Base-by-base conservation (phyloP, 352 stramenopile species). In the Pilasporangium apinafurcum region DNA sequence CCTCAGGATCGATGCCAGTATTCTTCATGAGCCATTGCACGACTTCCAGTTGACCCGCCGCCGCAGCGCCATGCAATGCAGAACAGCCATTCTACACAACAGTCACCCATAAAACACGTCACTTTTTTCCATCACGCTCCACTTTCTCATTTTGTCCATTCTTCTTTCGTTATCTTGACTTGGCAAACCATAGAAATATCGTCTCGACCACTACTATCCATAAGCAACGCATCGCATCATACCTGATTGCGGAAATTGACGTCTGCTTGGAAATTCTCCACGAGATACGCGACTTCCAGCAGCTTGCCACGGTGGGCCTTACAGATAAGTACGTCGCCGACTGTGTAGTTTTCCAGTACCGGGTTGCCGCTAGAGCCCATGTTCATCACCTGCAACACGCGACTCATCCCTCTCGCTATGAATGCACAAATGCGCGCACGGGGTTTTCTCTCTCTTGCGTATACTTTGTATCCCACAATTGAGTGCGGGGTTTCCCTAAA, bases 221-320 rank as follows among this genome's bases (percentile, higher is more conserved):
- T 36, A 22, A 46, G 2, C 5, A 24, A 14, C 17, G 31, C 29
- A 37, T 38, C 14, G 25, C 8, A 16, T 35, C 17, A 17, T 29
- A 79, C 81, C 77, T 90, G 74, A 59, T 93, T 93, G 58, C 75
- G 63, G 68, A 87, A 93, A 51, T 91, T 93, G 53, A 93, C 61
- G 54, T 93, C 81, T 22, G 81, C 74, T 36, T 78, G 67, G 37
- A 91, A 59, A 26, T 83, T 68, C 29, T 91, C 60, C 20, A 93
- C 50, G 32, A 93, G 62, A 51, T 84, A 81, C 27, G 73, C 60
- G 27, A 91, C 60, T 51, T 93, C 81, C 46, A 83, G 67, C 28
- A 89, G 62, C 59, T 93, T 93, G 21, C 81, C 81, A 37, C 81
- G 78, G 48, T 93, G 80, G 27, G 76, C 72, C 48, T 93, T 93